Conservation (phyloP, 2,329 filamentous ascomycete species). For the Colletotrichum sp. region DNA sequence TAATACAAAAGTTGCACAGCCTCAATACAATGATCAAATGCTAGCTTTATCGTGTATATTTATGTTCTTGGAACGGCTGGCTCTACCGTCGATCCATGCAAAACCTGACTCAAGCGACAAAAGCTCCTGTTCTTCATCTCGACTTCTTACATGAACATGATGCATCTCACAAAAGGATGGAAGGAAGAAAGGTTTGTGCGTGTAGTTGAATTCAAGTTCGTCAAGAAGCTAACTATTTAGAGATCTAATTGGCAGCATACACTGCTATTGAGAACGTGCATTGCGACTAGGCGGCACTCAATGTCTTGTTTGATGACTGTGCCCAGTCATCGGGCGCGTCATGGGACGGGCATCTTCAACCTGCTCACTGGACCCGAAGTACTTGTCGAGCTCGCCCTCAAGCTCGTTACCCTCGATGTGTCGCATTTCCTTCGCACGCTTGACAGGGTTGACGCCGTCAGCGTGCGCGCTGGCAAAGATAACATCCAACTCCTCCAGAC, state of each 20-base stretch:
- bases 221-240: background rate
- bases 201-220: background rate
- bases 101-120: background rate
- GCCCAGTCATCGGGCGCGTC: conserved; percentile 8
- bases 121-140: background rate
- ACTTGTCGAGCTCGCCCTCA: conserved; percentile 31
- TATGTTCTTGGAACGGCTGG: background rate
- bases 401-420: conserved; percentile 24
- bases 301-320: background rate
- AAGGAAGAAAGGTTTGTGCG: background rate
- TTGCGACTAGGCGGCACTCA: background rate
- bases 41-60: background rate
- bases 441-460: conserved; percentile 30
- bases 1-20: background rate
- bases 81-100: background rate
- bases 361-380: conserved; percentile 26
- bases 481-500: conserved; percentile 66
- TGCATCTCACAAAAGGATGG: background rate
- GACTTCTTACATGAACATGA: background rate
- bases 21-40: background rate
- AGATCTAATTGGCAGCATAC: background rate
- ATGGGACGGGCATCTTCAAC: conserved; percentile 19
- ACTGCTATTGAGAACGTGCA: background rate
- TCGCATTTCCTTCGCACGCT: conserved; percentile 29
- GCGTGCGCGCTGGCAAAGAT: conserved; percentile 34